Evolutionary conservation across 2,329 filamentous ascomycete genomes (phyloP), one percentile per base, ranked within the genome.

Genomic region (Ophiostoma populinum): DNA sequence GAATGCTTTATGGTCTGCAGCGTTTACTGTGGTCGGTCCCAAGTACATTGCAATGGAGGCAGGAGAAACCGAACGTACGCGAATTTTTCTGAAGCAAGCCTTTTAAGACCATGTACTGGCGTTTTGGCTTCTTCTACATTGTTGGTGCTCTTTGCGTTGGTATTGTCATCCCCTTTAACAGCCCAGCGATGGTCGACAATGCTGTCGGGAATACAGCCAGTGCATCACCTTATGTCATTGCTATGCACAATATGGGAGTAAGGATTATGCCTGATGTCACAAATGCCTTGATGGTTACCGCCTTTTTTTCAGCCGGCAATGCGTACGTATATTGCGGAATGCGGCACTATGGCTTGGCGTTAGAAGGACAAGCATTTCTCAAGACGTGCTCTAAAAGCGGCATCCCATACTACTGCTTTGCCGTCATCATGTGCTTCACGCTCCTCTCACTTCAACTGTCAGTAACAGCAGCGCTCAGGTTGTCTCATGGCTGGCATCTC

Each of bases 11-110:
- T 51, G 55, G 22, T 50, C 55, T 32, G 53, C 57, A 1, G 54
- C 52, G 5, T 60, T 59, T 24, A 53, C 54, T 13, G 59, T 57
- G 24, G 47, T 53, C 25, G 53, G 53, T 12, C 74, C 74, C 2
- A 73, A 79, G 49, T 59, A 78, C 21, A 70, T 80, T 36, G 74
- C 74, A 50, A 72, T 79, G 13, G 78, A 74, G 0, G 73, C 78
- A 16, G 74, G 72, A 36, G 72, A 78, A 50, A 71, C 73, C 0
- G 69, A 75, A 46, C 75, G 78, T 50, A 75, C 75, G 2, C 64
- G 72, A 43, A 67, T 66, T 50, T 75, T 69, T 31, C 73, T 80
- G 36, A 75, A 75, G 2, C 60, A 66, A 30, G 75, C n/a, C 75
- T 18, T 75, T 79, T 52, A 74, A 69, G 47, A 62, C 78, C 37